A percentile compares a stretch with the other conserved stretches of the same genome.
Evolutionary conservation across 2,329 filamentous ascomycete species (phyloP).

Genomic region (Coniella lustricola): DNA sequence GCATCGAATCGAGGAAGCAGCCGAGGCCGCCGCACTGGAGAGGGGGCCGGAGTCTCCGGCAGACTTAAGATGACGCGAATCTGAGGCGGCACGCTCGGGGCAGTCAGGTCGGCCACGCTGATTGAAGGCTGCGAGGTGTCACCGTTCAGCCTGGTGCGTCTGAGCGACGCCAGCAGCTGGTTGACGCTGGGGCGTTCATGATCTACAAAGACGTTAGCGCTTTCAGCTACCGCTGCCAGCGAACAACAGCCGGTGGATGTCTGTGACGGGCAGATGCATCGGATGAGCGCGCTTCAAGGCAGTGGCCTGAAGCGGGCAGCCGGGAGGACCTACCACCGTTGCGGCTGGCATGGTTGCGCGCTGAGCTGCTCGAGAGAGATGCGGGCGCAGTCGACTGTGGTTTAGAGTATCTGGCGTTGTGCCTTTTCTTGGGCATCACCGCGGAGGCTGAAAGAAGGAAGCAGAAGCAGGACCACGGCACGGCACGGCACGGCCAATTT

Average conservation of each 20-base stretch:
- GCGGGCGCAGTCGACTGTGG: slow-evolving; percentile 48
- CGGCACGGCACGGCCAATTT: too few relatives aligned
- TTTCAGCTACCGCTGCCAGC: not conserved
- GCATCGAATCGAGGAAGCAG: slow-evolving; percentile 37
- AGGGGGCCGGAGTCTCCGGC: slow-evolving; percentile 47
- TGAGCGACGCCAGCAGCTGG: slow-evolving; percentile 50
- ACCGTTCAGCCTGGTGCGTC: slow-evolving; percentile 35
- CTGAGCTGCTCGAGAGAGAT: slow-evolving; percentile 33
- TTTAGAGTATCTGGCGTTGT: slow-evolving; percentile 49
- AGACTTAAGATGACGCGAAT: slow-evolving; percentile 54
- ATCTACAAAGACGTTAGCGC: slow-evolving; percentile 20
- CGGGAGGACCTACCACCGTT: slow-evolving; percentile 12
- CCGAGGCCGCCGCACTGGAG: slow-evolving; percentile 38
- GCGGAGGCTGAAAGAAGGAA: not conserved
- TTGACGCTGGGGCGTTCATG: slow-evolving; percentile 45
- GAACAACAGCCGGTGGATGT: not conserved
- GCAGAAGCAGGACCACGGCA: too few relatives aligned
- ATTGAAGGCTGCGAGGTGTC: slow-evolving; percentile 13
- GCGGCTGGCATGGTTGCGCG: slow-evolving; percentile 1
- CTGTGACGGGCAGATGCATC: slow-evolving; percentile 6
- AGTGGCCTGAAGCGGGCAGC: not conserved
- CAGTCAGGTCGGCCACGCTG: slow-evolving; percentile 18
- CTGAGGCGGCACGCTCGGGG: slow-evolving; percentile 51
- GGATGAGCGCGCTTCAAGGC: not conserved
- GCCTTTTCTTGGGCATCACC: slow-evolving; percentile 59